These are phyloP conservation scores for Boletellus deceptivus DNA, from an alignment of 1,284 basidiomycete genomes.

Conservation along the genomic window DNA sequence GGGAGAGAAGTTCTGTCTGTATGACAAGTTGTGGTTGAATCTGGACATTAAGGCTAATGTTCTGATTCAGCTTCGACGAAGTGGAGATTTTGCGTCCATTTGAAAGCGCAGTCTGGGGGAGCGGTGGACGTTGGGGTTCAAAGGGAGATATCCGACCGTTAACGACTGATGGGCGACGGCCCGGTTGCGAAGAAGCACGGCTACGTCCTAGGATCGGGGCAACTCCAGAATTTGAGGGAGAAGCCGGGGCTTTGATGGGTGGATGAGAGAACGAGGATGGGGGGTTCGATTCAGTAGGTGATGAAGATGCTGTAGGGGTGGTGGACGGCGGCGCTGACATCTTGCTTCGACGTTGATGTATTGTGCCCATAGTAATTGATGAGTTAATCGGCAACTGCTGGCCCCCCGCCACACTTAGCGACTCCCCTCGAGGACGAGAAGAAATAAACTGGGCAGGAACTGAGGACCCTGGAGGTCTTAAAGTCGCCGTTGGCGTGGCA, in stretches of 20 bases:
- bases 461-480: conserved; percentile 45
- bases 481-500: conserved; percentile 32
- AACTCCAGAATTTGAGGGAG: conserved; percentile 39
- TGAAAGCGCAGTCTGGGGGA: conserved; percentile 40
- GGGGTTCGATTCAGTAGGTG: conserved; percentile 55
- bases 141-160: conserved; percentile 47
- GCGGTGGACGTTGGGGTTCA: conserved; percentile 47
- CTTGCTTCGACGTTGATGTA: conserved; percentile 66
- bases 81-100: conserved; percentile 60
- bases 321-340: conserved; percentile 53
- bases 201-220: conserved; percentile 42
- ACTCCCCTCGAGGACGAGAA: conserved; percentile 48
- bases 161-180: conserved; percentile 56
- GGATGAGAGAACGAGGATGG: conserved; percentile 45
- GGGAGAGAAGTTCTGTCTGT: conserved; percentile 50
- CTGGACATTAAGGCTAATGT: conserved; percentile 36
- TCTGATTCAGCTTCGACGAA: conserved; percentile 55
- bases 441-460: conserved; percentile 38
- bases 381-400: conserved; percentile 51
- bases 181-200: conserved; percentile 69
- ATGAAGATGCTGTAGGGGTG: conserved; percentile 48
- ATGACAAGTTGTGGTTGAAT: conserved; percentile 47
- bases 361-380: conserved; percentile 61
- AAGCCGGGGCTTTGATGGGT: conserved; percentile 40
- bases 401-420: conserved; percentile 25